These are phyloP conservation scores for Tetrahymena malaccensis DNA, from an alignment of 73 alveolate genomes.

Conservation along the genomic window DNA sequence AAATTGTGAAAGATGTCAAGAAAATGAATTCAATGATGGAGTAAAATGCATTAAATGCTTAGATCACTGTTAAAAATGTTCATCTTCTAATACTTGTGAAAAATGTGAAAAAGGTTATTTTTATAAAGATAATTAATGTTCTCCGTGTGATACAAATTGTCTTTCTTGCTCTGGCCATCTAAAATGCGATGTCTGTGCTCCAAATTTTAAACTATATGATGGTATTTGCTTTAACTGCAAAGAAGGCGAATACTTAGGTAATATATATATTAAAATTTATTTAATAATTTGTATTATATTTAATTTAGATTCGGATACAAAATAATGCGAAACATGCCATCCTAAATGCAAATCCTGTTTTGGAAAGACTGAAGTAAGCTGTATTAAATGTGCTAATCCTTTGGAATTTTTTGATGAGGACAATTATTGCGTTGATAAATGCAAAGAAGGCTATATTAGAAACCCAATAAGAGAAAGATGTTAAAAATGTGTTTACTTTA, in stretches of 20 bases:
- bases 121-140: background rate
- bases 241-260: background rate
- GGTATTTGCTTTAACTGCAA: background rate
- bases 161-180: background rate
- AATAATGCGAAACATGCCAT: background rate
- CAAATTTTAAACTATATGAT: background rate
- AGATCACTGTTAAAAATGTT: background rate
- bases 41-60: background rate
- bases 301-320: background rate
- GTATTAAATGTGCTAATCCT: background rate
- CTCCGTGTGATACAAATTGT: background rate
- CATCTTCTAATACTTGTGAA: background rate
- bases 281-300: too few species aligned
- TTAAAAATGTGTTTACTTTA: background rate
- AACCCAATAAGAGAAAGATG: background rate
- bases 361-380: background rate
- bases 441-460: background rate
- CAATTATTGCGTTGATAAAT: background rate
- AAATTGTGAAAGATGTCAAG: background rate
- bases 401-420: background rate
- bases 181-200: background rate
- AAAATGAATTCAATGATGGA: background rate
- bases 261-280: background rate
- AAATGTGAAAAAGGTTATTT: background rate
- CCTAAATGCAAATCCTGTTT: background rate